Base-by-base conservation (phyloP, 2,329 filamentous ascomycete species). In the Fusarium xylarioides region DNA sequence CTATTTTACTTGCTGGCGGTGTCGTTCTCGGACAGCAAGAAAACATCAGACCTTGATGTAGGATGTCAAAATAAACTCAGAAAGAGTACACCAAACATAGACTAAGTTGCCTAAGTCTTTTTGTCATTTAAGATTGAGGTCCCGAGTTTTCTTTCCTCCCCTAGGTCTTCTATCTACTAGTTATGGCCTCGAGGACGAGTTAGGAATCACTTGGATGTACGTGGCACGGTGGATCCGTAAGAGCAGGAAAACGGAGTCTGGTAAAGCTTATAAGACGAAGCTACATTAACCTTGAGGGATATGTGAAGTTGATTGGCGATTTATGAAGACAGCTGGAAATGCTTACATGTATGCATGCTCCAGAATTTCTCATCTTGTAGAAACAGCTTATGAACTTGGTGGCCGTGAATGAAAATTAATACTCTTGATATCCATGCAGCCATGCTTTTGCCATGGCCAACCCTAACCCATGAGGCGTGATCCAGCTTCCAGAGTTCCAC, bases 391-490 rank as follows among this genome's bases (percentile, higher is more conserved):
- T 38, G 23, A 37, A 28, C 16, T n/a, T 21, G 19, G 16, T 38
- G 18, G 34, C 3, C 23, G 7, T 53, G 5, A 28, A 37, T 21
- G 28, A 52, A 67, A 54, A 49, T 62, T 57, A 40, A 55, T 55
- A 32, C 23, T 60, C 30, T 44, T 19, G 19, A 46, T 40, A 49
- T 37, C 43, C 56, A 52, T 56, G 32, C 30, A 46, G 40, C 38
- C 43, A 52, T 44, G 38, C 42, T 56, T 63, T 54, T 57, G 54
- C 23, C 40, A 57, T 44, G 28, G 34, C 49, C 50, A 74, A 74
- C 67, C 71, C 71, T 74, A 74, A 74, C 71, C 71, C 71, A 74
- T 30, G 55, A 46, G 42, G 38, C 52, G 43, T 73, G 53, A 59
- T 67, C 23, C 52, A 65, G 70, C 46, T 26, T 47, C 59, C 59